Base-by-base conservation (phyloP, 1,284 basidiomycete genomes). In the Cutaneotrichosporon dermatis region DNA sequence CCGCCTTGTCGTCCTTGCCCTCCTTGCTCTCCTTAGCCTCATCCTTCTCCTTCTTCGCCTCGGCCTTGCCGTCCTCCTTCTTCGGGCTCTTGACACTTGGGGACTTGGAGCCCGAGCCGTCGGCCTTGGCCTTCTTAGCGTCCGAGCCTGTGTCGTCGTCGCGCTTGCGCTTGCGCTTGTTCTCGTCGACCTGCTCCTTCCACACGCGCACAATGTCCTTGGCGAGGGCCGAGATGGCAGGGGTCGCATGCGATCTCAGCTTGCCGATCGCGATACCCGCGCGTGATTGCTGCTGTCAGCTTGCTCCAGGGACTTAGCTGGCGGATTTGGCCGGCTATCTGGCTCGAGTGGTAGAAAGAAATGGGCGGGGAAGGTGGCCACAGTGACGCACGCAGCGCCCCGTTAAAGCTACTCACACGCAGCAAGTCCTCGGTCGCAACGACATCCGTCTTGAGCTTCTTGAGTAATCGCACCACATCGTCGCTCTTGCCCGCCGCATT, bases 161-260 rank as follows among this genome's bases (percentile, higher is more conserved):
- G 67, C 68, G 72, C 67, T 70, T 73, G 64, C 49, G 72, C 70
- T 70, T 71, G 74, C 90, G 91, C 57, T 89, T 78, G 63, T 66
- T 87, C 69, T 84, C 85, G 67, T 92, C 90, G 36, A 93, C 90
- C 57, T 86, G 87, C 49, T 82, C 84, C 79, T 93, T 92, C 92
- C 92, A 94, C 74, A 88, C 87, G 78, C 88, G 90, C 50, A 98
- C 94, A 40, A 98, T 83, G 67, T 93, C 92, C 76, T 97, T 97
- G 11, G 95, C 91, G 4, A 92, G 80, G 58, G 90, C 87, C 3
- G 90, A 77, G 3, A 98, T 85, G 16, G 85, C 83, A 69, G 88
- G 88, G 15, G 85, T 82, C 0, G 84, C 77, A 73, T 92, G 85
- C 36, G 83, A 83, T 49, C 94, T 85, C 34, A 97, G 82, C 80